Evolutionary conservation across 345 rosid genomes (phyloP).

Genomic region (Salix exigua): DNA sequence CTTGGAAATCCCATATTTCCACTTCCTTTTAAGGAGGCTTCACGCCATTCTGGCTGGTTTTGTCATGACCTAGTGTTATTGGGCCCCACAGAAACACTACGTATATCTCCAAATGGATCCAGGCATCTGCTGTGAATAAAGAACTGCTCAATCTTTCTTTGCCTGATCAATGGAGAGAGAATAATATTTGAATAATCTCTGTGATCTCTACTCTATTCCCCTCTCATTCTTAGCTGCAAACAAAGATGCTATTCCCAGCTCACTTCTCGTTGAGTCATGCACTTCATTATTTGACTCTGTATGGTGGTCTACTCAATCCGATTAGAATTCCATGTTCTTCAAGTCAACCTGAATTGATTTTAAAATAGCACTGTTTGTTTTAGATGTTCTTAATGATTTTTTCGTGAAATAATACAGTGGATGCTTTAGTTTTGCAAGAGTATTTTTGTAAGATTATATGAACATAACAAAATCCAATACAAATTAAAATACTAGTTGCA

Average conservation of each 20-base stretch:
- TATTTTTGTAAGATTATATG: too few species aligned
- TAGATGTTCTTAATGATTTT: too few species aligned
- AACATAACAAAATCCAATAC: too few species aligned
- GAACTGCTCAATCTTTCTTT: conserved; percentile 16
- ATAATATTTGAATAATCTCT: neutral
- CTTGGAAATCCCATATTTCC: conserved; percentile 18
- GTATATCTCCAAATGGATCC: neutral
- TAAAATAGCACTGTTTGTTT: too few species aligned
- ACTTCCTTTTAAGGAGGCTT: conserved; percentile 23
- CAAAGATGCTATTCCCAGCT: neutral
- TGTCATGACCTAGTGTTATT: conserved; percentile 14
- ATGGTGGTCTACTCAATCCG: too few species aligned
- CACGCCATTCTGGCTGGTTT: conserved; percentile 28
- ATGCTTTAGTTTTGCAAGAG: too few species aligned
- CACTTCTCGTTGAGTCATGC: neutral
- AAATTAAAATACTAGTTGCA: too few species aligned
- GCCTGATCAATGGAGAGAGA: neutral
- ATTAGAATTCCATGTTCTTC: too few species aligned
- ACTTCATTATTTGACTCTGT: neutral
- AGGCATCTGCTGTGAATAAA: conserved; percentile 5
- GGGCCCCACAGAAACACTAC: conserved; percentile 1
- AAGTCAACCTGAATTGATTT: too few species aligned
- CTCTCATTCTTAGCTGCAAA: neutral
- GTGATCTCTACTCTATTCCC: neutral
- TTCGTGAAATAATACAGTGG: too few species aligned